phyloP scores from a whole-genome alignment of 805 yeast genomes.

The Candida michaelii region DNA sequence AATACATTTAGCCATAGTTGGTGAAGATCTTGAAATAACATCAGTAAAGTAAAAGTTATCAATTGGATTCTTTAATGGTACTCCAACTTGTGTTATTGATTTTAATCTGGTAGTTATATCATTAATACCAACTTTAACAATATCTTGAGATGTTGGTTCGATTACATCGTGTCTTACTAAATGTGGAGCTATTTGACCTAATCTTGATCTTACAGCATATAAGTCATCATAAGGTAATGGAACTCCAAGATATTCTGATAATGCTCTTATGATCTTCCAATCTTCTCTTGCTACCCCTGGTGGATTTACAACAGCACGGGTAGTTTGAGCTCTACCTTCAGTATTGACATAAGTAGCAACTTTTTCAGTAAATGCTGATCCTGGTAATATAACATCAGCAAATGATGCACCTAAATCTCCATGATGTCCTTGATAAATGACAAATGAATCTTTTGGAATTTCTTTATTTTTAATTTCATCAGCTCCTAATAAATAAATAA shows the following conservation, averaged over 20 bases:
- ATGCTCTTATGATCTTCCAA: slow-evolving; percentile 84
- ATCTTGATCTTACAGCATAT: slow-evolving; percentile 63
- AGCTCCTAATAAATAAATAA: slow-evolving; percentile 79
- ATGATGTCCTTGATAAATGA: slow-evolving; percentile 88
- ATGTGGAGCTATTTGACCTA: slow-evolving; percentile 79
- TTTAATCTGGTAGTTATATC: slow-evolving; percentile 40
- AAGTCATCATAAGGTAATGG: slow-evolving; percentile 76
- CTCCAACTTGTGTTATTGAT: slow-evolving; percentile 39
- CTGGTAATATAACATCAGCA: slow-evolving; percentile 86
- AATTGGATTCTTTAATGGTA: slow-evolving; percentile 65
- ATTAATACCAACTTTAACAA: slow-evolving; percentile 58
- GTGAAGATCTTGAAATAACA: slow-evolving; percentile 81
- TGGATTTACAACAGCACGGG: slow-evolving; percentile 83
- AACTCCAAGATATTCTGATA: slow-evolving; percentile 71
- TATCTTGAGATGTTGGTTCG: slow-evolving; percentile 62
- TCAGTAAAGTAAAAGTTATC: slow-evolving; percentile 86
- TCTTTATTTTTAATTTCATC: slow-evolving; percentile 71
- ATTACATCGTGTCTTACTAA: slow-evolving; percentile 71
- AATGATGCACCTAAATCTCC: slow-evolving; percentile 87
- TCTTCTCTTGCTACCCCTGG: slow-evolving; percentile 92
- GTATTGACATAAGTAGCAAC: slow-evolving; percentile 83
- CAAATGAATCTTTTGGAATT: slow-evolving; percentile 82
- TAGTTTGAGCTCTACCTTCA: slow-evolving; percentile 83
- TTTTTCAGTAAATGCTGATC: slow-evolving; percentile 87
- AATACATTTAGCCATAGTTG: slow-evolving; percentile 88